These are phyloP conservation scores for Tarenaya hassleriana DNA, from an alignment of 345 rosid species.

Conservation along the genomic window DNA sequence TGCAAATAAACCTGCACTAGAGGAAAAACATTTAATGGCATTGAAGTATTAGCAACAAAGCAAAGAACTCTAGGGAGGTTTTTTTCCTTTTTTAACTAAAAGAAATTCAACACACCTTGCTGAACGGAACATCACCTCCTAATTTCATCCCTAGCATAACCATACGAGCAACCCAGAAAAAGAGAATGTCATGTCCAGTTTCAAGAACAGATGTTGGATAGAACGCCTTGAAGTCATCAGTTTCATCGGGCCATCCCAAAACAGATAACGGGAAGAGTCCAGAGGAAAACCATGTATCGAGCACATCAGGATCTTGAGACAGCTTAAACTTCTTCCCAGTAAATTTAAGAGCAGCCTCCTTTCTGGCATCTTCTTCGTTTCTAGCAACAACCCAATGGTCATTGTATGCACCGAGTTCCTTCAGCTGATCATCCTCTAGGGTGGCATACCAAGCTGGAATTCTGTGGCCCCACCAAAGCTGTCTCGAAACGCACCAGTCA, in stretches of 20 bases:
- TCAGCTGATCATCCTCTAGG: constrained; percentile 62
- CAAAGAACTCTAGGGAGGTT: neutral
- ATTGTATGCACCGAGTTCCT: constrained; percentile 67
- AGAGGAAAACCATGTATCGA: constrained; percentile 99
- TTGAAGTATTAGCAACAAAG: neutral
- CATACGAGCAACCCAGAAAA: constrained; percentile 99
- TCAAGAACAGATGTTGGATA: constrained; percentile 93
- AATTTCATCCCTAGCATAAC: constrained; percentile 82
- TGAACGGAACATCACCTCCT: constrained; percentile 88
- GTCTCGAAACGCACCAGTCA: constrained; percentile 97
- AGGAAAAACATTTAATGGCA: constrained; percentile 5
- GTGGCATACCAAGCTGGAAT: constrained; percentile 93
- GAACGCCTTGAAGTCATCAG: constrained; percentile 76
- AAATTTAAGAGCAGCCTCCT: constrained; percentile 50
- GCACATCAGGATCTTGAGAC: constrained; percentile 86
- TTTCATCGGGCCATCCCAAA: constrained; percentile 92
- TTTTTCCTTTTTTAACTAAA: neutral
- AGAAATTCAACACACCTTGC: constrained; percentile 44
- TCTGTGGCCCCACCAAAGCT: constrained; percentile 98
- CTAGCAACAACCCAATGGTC: constrained; percentile 89
- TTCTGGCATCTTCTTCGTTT: constrained; percentile 58
- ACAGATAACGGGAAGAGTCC: constrained; percentile 81
- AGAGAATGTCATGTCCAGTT: constrained; percentile 94
- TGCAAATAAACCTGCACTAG: constrained; percentile 74
- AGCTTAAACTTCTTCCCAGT: constrained; percentile 67